A percentile compares a stretch with the other conserved stretches of the same genome.
Evolutionary conservation across 306 rosid genomes (phyloP).

Genomic region (Castanea crenata): DNA sequence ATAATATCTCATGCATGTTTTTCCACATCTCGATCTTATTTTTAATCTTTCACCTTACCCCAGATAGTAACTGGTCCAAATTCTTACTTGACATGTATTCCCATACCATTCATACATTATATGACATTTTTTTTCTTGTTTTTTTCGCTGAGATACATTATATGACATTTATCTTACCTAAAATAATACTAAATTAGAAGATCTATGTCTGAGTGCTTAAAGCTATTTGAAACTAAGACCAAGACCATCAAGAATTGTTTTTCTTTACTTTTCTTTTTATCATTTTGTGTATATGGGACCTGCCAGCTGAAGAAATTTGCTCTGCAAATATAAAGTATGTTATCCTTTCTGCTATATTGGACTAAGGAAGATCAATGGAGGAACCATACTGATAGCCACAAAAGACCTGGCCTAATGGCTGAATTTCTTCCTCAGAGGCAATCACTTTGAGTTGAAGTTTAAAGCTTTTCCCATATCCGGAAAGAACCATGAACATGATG

Average conservation of each 20-base stretch:
- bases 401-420: not conserved
- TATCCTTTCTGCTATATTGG: not conserved
- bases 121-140: not conserved
- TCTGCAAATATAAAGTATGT: not conserved
- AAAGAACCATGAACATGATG: not conserved
- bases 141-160: not conserved
- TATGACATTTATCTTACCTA: not conserved
- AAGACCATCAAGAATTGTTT: not conserved
- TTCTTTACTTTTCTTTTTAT: not conserved
- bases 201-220: not conserved
- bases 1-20: not conserved
- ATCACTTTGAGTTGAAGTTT: not conserved
- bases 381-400: not conserved
- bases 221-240: not conserved
- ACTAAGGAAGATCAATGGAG: not conserved
- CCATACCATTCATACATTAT: not conserved
- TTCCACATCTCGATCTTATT: not conserved
- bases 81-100: not conserved
- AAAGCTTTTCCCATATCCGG: not conserved
- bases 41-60: conserved; percentile 2
- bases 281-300: not conserved
- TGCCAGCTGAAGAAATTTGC: conserved; percentile 1
- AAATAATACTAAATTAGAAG: not conserved
- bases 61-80: not conserved
- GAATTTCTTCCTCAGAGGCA: not conserved